Percentiles rank a stretch among this genome's conserved stretches.
These are phyloP conservation scores for Apiotrichum domesticum DNA, from an alignment of 1,284 basidiomycete genomes.

Conservation along the genomic window DNA sequence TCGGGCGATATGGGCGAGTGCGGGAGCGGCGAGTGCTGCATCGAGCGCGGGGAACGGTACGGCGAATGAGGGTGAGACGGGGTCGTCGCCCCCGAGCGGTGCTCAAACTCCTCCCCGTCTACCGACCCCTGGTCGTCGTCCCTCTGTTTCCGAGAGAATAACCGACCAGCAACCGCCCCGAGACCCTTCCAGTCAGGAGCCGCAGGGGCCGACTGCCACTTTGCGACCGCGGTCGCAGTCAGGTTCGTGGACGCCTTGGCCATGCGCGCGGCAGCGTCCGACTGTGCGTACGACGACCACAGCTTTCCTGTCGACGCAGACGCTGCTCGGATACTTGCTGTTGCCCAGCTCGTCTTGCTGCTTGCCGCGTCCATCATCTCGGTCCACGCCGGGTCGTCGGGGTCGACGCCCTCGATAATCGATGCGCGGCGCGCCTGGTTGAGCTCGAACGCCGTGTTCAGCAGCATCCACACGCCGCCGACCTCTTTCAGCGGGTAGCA, in stretches of 20 bases:
- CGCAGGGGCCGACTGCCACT: constrained; percentile 11
- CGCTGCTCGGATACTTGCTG: constrained; percentile 12
- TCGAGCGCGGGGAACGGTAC: too few relatives aligned
- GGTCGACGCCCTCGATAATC: constrained; percentile 22
- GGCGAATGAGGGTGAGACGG: not conserved
- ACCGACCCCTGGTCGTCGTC: constrained; percentile 14
- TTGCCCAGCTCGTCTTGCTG: constrained; percentile 9
- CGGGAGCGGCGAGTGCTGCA: not conserved
- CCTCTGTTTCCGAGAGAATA: constrained; percentile 1
- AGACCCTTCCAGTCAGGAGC: constrained; percentile 17
- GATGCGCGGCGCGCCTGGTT: constrained; percentile 25
- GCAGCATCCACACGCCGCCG: constrained; percentile 24
- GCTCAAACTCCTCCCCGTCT: constrained; percentile 16
- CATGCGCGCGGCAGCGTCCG: constrained; percentile 23
- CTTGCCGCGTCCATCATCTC: constrained; percentile 8
- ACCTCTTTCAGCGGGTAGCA: constrained; percentile 27
- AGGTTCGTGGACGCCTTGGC: constrained; percentile 22
- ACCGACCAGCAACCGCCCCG: constrained; percentile 10
- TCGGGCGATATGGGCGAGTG: not conserved
- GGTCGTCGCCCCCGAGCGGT: not conserved
- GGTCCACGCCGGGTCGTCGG: constrained; percentile 19
- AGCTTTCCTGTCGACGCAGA: constrained; percentile 10
- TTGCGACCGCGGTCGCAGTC: constrained; percentile 21
- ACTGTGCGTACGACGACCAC: constrained; percentile 19
- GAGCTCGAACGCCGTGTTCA: constrained; percentile 30